Evolutionary conservation across 129 eudicot genomes (phyloP).

Genomic region (Flaveria robusta): DNA sequence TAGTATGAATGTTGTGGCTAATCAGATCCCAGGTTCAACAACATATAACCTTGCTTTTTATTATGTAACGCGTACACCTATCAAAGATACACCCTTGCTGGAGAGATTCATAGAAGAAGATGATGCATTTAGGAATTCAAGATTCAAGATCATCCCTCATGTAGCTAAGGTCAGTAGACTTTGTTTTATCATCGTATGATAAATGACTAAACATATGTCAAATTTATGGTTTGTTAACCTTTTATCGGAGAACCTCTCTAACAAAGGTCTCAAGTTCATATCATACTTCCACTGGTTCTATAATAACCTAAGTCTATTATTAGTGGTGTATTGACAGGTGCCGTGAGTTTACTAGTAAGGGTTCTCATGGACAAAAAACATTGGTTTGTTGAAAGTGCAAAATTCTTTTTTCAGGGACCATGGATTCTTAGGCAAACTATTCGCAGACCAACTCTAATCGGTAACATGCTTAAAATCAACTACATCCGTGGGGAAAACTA

Average conservation of each 20-base stretch:
- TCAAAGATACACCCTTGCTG: slow-evolving; percentile 58
- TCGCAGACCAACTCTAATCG: slow-evolving; percentile 55
- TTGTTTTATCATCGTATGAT: not conserved
- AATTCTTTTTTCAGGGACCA: slow-evolving; percentile 53
- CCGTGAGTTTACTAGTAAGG: too few relatives aligned
- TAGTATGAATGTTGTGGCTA: too few relatives aligned
- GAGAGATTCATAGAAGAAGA: slow-evolving; percentile 69
- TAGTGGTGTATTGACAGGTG: too few relatives aligned
- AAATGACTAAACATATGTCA: too few relatives aligned
- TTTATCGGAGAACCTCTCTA: too few relatives aligned
- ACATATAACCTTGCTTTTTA: slow-evolving; percentile 55
- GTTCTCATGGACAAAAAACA: too few relatives aligned
- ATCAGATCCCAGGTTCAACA: slow-evolving; percentile 56
- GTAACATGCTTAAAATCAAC: slow-evolving; percentile 55
- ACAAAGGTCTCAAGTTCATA: too few relatives aligned
- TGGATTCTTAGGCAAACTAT: slow-evolving; percentile 74
- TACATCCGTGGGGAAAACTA: slow-evolving; percentile 64
- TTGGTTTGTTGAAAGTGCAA: not conserved
- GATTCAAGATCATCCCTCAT: slow-evolving; percentile 68
- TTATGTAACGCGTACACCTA: slow-evolving; percentile 46
- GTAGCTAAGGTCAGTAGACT: slow-evolving; percentile 49
- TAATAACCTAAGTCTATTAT: too few relatives aligned
- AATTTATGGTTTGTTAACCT: too few relatives aligned
- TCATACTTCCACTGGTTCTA: too few relatives aligned
- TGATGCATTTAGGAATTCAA: slow-evolving; percentile 69